Base-by-base conservation (phyloP, 73 alveolate species). In the Durusdinium trenchii region DNA sequence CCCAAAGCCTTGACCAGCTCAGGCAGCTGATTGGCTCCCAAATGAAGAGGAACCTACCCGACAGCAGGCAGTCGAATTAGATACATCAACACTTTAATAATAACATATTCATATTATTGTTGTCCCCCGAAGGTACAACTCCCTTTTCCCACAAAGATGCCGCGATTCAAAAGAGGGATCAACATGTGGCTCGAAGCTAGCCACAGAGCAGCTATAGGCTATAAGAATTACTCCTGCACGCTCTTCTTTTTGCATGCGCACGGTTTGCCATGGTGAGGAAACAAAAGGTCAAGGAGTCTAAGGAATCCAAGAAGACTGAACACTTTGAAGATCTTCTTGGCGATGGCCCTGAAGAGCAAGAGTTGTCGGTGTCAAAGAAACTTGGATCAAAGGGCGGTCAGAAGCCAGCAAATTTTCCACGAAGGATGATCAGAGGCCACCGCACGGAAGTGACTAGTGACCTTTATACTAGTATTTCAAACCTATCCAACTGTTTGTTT, bases 311-410 rank as follows among this genome's bases (percentile, higher is more conserved):
- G 67, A 20, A 12, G 64, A 20, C 64, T 12, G 91, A 28, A 6
- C 64, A 20, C 92, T 14, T 84, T 48, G 94, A 51, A 5, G 94
- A 84, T 52, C n/a, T 84, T 73, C 94, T 84, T 46, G 94, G 94
- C 12, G 94, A 84, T 51, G 94, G 94, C 42, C 54, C 54, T 35
- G 94, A 51, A n/a, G 94, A 84, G 52, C 76, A 84, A 40, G 45
- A 82, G 92, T 32, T 48, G 51, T 51, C 73, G 3, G 94, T 84
- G 14, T 81, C 91, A 35, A 35, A 84, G 94, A 7, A 36, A 84
- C 75, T 84, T 36, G 75, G 94, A 16, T 16, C 42, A 10, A 35
- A n/a, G n/a, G n/a, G n/a, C n/a, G n/a, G n/a, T n/a, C n/a, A n/a
- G n/a, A n/a, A n/a, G n/a, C n/a, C n/a, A n/a, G n/a, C n/a, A n/a